Evolutionary conservation across 768 basidiomycete species (phyloP), one percentile per base, ranked within the genome.

Genomic region (Clathrus columnatus): DNA sequence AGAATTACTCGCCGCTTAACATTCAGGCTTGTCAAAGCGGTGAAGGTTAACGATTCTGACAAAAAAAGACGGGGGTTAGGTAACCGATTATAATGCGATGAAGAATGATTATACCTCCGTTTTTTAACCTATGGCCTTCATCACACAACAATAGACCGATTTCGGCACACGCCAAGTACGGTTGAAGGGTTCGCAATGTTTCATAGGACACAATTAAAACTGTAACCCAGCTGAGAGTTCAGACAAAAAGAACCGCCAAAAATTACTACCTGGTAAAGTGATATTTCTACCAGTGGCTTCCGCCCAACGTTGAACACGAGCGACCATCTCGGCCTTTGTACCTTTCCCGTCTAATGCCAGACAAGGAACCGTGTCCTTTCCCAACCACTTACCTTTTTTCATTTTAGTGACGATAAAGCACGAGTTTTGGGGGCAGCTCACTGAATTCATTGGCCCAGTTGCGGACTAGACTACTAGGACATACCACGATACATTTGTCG

Each of bases 181-280:
- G 81, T 7, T 84, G 78, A 11, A 97, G 73, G 4, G 85, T 85
- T 18, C 95, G 83, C 50, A 99, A 77, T 0, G 91, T 95, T 68
- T 99, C 95, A 61, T 99, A 99, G 0, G 96, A 98, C 5, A 96
- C 93, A 60, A 99, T 97, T 89, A 99, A 91, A 45, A 98, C 95
- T 94, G 58, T 0, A 27, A 42, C n/a, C n/a, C n/a, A 29, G 20
- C 51, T 26, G 23, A 14, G 51, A 21, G 26, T 32, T 21, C 4
- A n/a, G 7, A 14, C 45, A 45, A 46, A 43, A 30, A 16, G 32
- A 48, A 52, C n/a, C 45, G 26, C 52, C n/a, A 36, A n/a, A 47
- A 29, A 26, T 10, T 42, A 61, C 72, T 62, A 90, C 93, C 92
- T 70, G 95, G 93, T 57, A 91, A 85, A 0, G 91, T 89, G 48